Evolutionary conservation across 495 filamentous ascomycete genomes (phyloP), one percentile per base, ranked within the genome.

Genomic region (Ramalina peruviana): DNA sequence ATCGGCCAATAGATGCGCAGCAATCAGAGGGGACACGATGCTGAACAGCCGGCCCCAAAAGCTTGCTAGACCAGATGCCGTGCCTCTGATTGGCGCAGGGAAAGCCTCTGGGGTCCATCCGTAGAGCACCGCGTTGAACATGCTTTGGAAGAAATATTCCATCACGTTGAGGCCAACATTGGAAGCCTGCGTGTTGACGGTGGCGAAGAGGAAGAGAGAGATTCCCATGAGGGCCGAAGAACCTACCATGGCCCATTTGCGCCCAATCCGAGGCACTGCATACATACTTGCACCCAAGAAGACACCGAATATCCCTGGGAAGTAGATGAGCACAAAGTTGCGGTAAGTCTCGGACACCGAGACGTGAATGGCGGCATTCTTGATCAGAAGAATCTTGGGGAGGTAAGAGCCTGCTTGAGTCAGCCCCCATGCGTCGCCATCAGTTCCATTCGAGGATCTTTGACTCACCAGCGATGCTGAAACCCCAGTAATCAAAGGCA

Each of bases 61-160:
- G 43, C 67, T 70, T 3, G 75, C 73, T 0, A 74, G 58, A 2
- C 75, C 74, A 11, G 66, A 67, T 3, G 69, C 76, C 0, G 72
- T 77, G 13, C 73, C 73, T 38, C 75, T 61, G 38, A 75, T 72
- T 0, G 72, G 69, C 1, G 70, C 70, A 2, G 72, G 73, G 52
- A 77, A 78, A 9, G 68, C 74, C 56, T 78, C 74, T 0, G 74
- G 73, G 2, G 73, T 78, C 63, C 73, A 78, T 27, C 72, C 73
- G 52, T 77, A 78, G 55, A 78, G 67, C 5, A 78, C 66, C 12
- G 71, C 73, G 48, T 76, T 71, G 65, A 72, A 72, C 68, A 72
- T 69, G 39, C 58, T 61, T 48, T 73, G 67, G 56, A 73, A 71
- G 53, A 72, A 70, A 55, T 72, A 72, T 51, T 72, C 67, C 62